These are phyloP conservation scores for Magnaporthales sp. DNA, from an alignment of 2,329 filamentous ascomycete genomes.

Conservation along the genomic window DNA sequence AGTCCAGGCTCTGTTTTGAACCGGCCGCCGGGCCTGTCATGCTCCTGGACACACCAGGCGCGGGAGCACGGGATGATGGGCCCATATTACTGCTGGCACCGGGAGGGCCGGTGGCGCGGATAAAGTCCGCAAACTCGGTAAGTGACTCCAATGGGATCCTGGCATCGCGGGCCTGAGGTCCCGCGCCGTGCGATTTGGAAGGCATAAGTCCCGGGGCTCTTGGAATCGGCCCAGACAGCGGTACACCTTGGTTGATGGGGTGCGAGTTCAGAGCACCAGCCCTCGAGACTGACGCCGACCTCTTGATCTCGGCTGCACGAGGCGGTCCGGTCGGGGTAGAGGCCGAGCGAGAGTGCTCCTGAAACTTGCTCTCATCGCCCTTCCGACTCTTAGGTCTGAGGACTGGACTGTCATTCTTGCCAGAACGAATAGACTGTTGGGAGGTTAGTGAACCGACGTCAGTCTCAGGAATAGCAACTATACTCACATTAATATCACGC, in stretches of 20 bases:
- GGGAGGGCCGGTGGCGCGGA: slow-evolving; percentile 73
- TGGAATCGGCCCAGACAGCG: slow-evolving; percentile 16
- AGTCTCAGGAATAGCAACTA: slow-evolving; percentile 9
- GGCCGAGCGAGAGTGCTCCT: slow-evolving; percentile 38
- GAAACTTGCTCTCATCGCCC: slow-evolving; percentile 30
- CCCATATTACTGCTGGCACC: slow-evolving; percentile 24
- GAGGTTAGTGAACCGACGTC: not conserved
- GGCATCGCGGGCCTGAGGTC: slow-evolving; percentile 58
- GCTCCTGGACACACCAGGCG: not conserved
- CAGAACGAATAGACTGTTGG: slow-evolving; percentile 28
- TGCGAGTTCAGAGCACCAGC: slow-evolving; percentile 28
- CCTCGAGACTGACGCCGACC: slow-evolving; percentile 22
- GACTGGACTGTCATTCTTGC: slow-evolving; percentile 30
- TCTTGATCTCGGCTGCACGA: slow-evolving; percentile 25
- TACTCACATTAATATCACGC: slow-evolving; percentile 63
- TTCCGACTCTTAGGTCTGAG: slow-evolving; percentile 31
- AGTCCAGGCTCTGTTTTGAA: slow-evolving; percentile 14
- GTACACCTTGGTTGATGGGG: slow-evolving; percentile 19
- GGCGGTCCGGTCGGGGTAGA: slow-evolving; percentile 28
- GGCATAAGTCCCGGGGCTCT: slow-evolving; percentile 23
- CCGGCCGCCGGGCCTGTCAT: slow-evolving; percentile 15
- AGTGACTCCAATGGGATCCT: slow-evolving; percentile 62
- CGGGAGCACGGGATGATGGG: slow-evolving; percentile 7
- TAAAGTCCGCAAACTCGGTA: slow-evolving; percentile 81
- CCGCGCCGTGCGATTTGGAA: slow-evolving; percentile 21